Conservation (phyloP, 352 stramenopile species). For the Stephanocyclus meneghinianus region DNA sequence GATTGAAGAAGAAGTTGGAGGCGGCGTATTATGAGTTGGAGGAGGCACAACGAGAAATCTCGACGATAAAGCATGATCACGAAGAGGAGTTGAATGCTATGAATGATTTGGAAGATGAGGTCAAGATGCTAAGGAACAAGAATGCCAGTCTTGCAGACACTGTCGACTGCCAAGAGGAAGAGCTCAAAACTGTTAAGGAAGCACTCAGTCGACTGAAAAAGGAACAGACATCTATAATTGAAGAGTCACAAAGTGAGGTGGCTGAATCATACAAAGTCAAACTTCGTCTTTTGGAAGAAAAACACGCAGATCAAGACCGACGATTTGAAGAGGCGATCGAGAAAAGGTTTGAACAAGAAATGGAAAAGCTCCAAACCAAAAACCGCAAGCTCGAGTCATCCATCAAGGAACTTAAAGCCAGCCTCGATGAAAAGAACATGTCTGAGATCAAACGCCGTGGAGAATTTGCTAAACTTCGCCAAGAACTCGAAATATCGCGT, state of each 20-base stretch:
- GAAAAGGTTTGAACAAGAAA: conserved; percentile 21
- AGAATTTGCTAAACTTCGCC: conserved; percentile 42
- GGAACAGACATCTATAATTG: conserved; percentile 24
- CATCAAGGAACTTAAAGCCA: conserved; percentile 38
- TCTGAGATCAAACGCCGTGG: conserved; percentile 45
- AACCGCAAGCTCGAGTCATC: conserved; percentile 28
- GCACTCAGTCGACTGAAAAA: conserved; percentile 14
- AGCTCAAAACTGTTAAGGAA: conserved; percentile 36
- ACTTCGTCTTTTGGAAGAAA: conserved; percentile 41
- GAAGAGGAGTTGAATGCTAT: conserved; percentile 26
- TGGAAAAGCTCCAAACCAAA: conserved; percentile 29
- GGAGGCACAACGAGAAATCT: conserved; percentile 34
- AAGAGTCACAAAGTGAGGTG: conserved; percentile 41
- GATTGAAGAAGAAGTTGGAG: conserved; percentile 45
- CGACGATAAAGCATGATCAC: conserved; percentile 23
- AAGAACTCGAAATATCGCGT: conserved; percentile 47
- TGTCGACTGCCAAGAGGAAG: conserved; percentile 34
- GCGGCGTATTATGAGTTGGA: conserved; percentile 47
- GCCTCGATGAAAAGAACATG: conserved; percentile 43
- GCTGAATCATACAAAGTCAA: conserved; percentile 47
- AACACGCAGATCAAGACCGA: conserved; percentile 29
- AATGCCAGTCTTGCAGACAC: conserved; percentile 22
- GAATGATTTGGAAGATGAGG: conserved; percentile 21
- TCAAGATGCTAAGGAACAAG: conserved; percentile 25
- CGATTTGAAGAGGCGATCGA: conserved; percentile 29